Evolutionary conservation across 2,329 filamentous ascomycete species (phyloP).

Genomic region (Aspergillus carbonarius): DNA sequence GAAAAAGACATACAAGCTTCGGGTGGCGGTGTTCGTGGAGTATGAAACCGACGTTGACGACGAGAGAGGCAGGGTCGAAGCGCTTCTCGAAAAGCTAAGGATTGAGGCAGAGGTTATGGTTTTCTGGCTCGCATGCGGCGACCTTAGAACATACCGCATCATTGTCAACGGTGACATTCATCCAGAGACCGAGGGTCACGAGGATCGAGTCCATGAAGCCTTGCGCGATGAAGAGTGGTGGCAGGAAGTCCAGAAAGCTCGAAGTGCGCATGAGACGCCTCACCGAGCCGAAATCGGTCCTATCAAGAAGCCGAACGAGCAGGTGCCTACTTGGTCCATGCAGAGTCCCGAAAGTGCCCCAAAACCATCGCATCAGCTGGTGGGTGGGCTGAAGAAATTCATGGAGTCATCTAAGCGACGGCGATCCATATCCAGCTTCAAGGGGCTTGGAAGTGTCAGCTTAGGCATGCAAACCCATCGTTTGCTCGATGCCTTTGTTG

Average conservation of each 20-base stretch:
- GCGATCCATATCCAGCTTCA: slow-evolving; percentile 48
- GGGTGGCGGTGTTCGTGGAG: slow-evolving; percentile 84
- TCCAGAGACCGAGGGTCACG: slow-evolving; percentile 54
- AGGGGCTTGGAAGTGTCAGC: slow-evolving; percentile 58
- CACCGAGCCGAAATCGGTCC: slow-evolving; percentile 16
- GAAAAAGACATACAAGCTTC: slow-evolving; percentile 69
- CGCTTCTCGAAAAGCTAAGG: slow-evolving; percentile 74
- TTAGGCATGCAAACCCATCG: slow-evolving; percentile 75
- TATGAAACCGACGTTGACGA: slow-evolving; percentile 82
- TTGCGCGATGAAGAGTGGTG: slow-evolving; percentile 78
- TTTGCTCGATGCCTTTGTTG: slow-evolving; percentile 62
- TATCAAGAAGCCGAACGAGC: slow-evolving; percentile 37
- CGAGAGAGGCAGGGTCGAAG: slow-evolving; percentile 69
- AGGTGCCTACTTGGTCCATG: slow-evolving; percentile 52
- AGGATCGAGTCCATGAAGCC: slow-evolving; percentile 63
- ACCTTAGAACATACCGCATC: slow-evolving; percentile 69
- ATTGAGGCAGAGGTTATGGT: slow-evolving; percentile 79
- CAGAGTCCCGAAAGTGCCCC: slow-evolving; percentile 53
- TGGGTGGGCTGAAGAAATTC: slow-evolving; percentile 62
- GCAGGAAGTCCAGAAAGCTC: slow-evolving; percentile 65
- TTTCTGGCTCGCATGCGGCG: slow-evolving; percentile 76
- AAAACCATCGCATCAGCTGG: slow-evolving; percentile 46
- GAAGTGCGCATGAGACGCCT: slow-evolving; percentile 23
- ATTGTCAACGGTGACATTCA: slow-evolving; percentile 69
- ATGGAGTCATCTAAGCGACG: slow-evolving; percentile 60